These are phyloP conservation scores for Aureobasidium pullulans DNA, from an alignment of 2,329 filamentous ascomycete species.

Conservation along the genomic window DNA sequence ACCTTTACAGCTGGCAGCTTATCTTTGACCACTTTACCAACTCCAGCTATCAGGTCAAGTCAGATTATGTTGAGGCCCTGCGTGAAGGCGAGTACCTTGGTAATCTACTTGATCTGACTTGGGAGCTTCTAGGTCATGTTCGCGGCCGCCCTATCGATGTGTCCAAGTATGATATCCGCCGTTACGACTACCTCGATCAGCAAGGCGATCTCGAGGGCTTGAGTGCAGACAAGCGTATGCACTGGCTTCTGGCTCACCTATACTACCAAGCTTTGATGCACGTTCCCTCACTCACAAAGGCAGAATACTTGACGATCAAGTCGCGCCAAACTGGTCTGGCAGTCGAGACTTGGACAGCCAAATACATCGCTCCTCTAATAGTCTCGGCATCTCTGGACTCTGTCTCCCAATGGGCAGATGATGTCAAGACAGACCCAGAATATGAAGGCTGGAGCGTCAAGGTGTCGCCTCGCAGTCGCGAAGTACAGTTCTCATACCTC, in stretches of 20 bases:
- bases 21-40: slow-evolving; percentile 72
- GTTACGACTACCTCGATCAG: slow-evolving; percentile 42
- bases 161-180: slow-evolving; percentile 62
- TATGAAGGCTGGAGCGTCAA: slow-evolving; percentile 58
- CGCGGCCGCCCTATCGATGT: slow-evolving; percentile 63
- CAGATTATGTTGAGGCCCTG: slow-evolving; percentile 71
- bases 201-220: slow-evolving; percentile 37
- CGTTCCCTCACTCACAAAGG: slow-evolving; percentile 68
- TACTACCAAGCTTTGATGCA: slow-evolving; percentile 77
- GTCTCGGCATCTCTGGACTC: slow-evolving; percentile 59
- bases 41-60: slow-evolving; percentile 65
- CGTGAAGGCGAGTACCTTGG: slow-evolving; percentile 64
- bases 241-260: slow-evolving; percentile 77
- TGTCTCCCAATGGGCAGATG: slow-evolving; percentile 58
- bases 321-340: slow-evolving; percentile 71
- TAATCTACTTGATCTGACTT: slow-evolving; percentile 68
- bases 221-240: slow-evolving; percentile 62
- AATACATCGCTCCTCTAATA: slow-evolving; percentile 65
- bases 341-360: slow-evolving; percentile 78
- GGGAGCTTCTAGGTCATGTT: slow-evolving; percentile 76
- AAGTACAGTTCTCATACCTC: slow-evolving; percentile 77
- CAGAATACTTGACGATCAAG: slow-evolving; percentile 76
- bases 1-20: slow-evolving; percentile 82
- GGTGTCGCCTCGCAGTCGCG: slow-evolving; percentile 61
- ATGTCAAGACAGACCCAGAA: slow-evolving; percentile 29